A percentile compares a stretch with the other conserved stretches of the same genome.
Conservation (phyloP, 495 filamentous ascomycete genomes). For the Usnea hakonensis region DNA sequence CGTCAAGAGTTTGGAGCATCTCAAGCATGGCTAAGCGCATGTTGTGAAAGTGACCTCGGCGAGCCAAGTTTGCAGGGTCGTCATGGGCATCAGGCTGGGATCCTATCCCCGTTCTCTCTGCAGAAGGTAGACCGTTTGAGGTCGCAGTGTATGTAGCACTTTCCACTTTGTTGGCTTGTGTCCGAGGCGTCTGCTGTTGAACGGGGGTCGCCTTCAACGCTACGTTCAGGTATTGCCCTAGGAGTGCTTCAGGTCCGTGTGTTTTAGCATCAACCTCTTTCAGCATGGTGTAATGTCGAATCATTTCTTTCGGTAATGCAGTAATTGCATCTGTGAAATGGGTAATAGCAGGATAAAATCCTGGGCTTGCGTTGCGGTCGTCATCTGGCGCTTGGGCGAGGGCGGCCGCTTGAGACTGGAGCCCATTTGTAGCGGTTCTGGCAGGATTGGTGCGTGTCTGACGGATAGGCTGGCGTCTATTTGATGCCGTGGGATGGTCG, state of each 20-base stretch:
- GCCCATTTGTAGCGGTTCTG: conserved; percentile 50
- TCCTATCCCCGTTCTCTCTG: not conserved
- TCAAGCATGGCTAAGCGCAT: conserved; percentile 57
- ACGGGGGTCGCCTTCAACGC: conserved; percentile 45
- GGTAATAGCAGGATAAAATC: conserved; percentile 86
- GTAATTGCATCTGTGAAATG: conserved; percentile 91
- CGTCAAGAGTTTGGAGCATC: conserved; percentile 78
- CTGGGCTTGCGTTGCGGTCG: conserved; percentile 31
- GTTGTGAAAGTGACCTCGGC: conserved; percentile 58
- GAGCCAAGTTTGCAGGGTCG: conserved; percentile 43
- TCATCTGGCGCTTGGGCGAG: conserved; percentile 27
- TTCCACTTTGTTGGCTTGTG: not conserved
- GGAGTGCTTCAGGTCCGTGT: conserved; percentile 48
- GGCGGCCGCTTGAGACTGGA: conserved; percentile 29
- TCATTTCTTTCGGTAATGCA: conserved; percentile 87
- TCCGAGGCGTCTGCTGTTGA: not conserved
- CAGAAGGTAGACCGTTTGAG: not conserved
- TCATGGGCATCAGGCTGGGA: conserved; percentile 21
- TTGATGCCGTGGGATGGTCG: conserved; percentile 24
- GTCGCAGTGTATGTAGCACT: not conserved
- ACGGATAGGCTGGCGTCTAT: conserved; percentile 47
- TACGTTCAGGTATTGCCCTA: conserved; percentile 60
- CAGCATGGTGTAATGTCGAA: conserved; percentile 85
- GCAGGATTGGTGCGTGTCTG: conserved; percentile 56
- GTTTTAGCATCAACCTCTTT: conserved; percentile 96